Base-by-base conservation (phyloP, 2,329 filamentous ascomycete genomes). In the Sporothrix euskadiensis region DNA sequence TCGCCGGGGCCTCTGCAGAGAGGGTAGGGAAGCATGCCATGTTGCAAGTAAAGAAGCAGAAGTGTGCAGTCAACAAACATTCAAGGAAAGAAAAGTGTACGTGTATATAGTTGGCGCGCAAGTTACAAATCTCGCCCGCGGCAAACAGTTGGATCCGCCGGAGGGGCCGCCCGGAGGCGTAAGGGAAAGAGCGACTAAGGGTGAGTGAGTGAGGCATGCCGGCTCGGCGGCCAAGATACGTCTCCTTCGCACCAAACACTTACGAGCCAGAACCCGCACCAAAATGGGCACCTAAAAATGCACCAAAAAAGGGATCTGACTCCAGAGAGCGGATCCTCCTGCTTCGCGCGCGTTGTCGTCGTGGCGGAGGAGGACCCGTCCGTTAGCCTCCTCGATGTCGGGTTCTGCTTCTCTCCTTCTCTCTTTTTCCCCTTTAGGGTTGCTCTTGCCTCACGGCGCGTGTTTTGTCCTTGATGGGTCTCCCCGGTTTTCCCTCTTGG, bases 321-420 rank as follows among this genome's bases (percentile, higher is more conserved):
- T 22, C 39, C 61, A 66, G 61, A 68, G 22, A 35, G 44, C 65
- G 65, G 44, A 44, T n/a, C 65, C 65, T 68, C 65, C 44, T 54
- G 41, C 44, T 44, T 63, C 56, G 26, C 57, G 30, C 57, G 54
- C 56, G 19, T 71, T 57, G 39, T 35, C 30, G 39, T 66, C 44
- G 65, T 52, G 41, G 65, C 65, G 65, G 65, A 49, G 44, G 66
- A 69, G 66, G 47, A 69, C 54, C 69, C 54, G 22, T 71, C 69
- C 56, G 56, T 39, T 71, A 71, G 69, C 41, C 41, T 71, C 69
- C 41, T 59, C 35, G 32, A 56, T 16, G 35, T 57, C 39, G 61
- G 44, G 26, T 35, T 32, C 44, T 65, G 59, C 7, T 22, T 52
- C 7, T 54, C 5, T 47, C n/a, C 57, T 49, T n/a, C 10, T 54